Evolutionary conservation across 1,139 yeast species (phyloP), one percentile per base, ranked within the genome.

Genomic region (Sugiyamaella pinicola): DNA sequence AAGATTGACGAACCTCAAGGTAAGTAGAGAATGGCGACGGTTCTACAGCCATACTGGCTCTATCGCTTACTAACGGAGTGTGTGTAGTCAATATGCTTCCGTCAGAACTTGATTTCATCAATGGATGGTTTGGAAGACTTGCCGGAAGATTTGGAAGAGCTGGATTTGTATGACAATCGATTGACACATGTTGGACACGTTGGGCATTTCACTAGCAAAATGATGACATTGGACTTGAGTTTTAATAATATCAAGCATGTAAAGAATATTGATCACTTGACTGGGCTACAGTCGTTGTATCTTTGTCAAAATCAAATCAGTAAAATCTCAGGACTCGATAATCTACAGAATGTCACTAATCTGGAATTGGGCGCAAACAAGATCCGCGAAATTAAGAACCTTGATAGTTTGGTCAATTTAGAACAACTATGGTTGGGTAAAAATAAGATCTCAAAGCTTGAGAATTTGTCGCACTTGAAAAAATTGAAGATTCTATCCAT

Each of bases 391-490:
- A 85, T 95, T 52, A 77, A 83, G 57, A 79, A 78, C 48, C 69
- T 91, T 63, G 78, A 78, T 13, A 63, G 66, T 1, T 72, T 88
- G 54, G 70, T 70, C 0, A 80, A 78, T 49, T 72, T 95, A 50
- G 81, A 82, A 58, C 88, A 91, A 68, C 74, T 95, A 48, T 95
- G 99, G 99, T 75, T 95, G 42, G 99, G 99, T 39, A 90, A 91
- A 66, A 95, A 95, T 69, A 79, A 81, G 57, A 88, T 95, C 51
- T 67, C 79, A 1, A 79, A 73, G 65, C 72, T 95, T 43, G 80
- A 85, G 53, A 87, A 87, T 64, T 72, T 95, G 56, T 70, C 74
- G 33, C 73, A 74, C n/a, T 75, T 93, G 57, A 69, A 71, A 41
- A 86, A 86, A 57, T 76, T 95, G 61, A 79, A 82, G 52, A 82